Conservation (phyloP, 1,139 yeast genomes). For the Debaryomycetaceae sp. region DNA sequence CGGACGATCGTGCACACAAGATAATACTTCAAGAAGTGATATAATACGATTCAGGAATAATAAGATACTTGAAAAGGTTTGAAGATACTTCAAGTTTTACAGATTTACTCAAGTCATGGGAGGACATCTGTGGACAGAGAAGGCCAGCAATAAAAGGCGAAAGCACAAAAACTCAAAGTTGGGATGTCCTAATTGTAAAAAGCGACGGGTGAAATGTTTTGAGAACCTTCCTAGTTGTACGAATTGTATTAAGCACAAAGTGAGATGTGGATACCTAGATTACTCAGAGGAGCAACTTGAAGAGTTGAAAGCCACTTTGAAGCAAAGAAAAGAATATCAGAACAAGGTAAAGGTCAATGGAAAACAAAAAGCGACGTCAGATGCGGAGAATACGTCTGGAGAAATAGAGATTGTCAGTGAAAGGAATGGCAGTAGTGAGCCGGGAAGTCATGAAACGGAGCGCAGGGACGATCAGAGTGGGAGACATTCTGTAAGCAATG, state of each 20-base stretch:
- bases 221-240: slow-evolving; percentile 42
- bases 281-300: slow-evolving; percentile 32
- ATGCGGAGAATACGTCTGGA: neutral
- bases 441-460: neutral
- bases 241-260: slow-evolving; percentile 42
- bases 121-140: neutral
- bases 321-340: neutral
- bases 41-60: too few relatives aligned
- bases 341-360: neutral
- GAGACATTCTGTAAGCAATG: neutral
- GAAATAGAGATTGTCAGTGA: neutral
- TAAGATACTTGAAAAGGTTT: neutral
- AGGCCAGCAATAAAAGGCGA: slow-evolving; percentile 15
- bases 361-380: neutral
- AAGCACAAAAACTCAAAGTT: slow-evolving; percentile 31
- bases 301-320: slow-evolving; percentile 23
- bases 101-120: neutral
- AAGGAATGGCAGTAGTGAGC: neutral
- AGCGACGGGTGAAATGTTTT: slow-evolving; percentile 41
- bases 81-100: neutral
- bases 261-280: slow-evolving; percentile 39
- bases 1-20: too few relatives aligned
- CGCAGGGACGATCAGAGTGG: neutral
- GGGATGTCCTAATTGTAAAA: slow-evolving; percentile 47
- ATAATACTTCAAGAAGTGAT: too few relatives aligned